Conservation (phyloP, 2,329 filamentous ascomycete genomes). For the Penicillium sp. region DNA sequence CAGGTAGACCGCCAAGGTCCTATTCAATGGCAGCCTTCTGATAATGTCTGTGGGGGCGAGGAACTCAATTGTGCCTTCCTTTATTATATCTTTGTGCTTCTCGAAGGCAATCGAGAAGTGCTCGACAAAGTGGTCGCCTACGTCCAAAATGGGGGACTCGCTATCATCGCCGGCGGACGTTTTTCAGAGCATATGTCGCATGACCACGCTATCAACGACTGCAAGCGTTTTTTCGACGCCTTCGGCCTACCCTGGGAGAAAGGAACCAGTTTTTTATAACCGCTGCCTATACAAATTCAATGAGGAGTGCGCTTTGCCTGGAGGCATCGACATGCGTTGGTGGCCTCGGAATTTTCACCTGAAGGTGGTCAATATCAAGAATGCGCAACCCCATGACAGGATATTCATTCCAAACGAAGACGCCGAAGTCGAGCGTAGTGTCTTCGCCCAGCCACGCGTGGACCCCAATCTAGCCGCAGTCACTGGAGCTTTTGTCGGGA, state of each 20-base stretch:
- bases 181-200: too few relatives aligned
- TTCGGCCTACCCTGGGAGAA: not conserved
- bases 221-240: not conserved
- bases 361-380: not conserved
- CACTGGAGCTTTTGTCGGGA: not conserved
- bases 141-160: slow-evolving; percentile 9
- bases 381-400: not conserved
- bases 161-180: not conserved
- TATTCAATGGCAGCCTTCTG: too few relatives aligned
- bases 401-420: not conserved
- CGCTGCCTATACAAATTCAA: not conserved
- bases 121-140: not conserved
- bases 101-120: not conserved
- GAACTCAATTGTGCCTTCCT: too few relatives aligned
- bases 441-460: too few relatives aligned
- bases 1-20: too few relatives aligned
- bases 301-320: not conserved
- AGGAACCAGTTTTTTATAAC: not conserved
- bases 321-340: not conserved
- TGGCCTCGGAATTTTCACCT: not conserved
- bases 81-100: too few relatives aligned
- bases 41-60: too few relatives aligned
- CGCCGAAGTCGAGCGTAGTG: not conserved
- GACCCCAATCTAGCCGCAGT: not conserved
- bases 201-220: not conserved